A percentile compares a stretch with the other conserved stretches of the same genome.
Evolutionary conservation across 441 rosid genomes (phyloP).

Genomic region (Erysimum pusillum): DNA sequence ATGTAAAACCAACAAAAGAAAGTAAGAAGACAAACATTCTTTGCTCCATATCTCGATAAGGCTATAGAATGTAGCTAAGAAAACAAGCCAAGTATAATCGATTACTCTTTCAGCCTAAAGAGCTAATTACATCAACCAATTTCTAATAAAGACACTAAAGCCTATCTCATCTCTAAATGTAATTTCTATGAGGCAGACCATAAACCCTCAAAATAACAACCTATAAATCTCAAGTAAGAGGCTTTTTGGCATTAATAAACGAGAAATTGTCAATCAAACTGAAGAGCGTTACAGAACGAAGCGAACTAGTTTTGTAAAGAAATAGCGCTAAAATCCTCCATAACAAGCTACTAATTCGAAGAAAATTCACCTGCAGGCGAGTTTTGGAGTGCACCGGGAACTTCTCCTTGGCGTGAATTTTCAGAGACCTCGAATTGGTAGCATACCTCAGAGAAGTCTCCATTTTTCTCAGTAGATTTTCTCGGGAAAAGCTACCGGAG

Average conservation of each 20-base stretch:
- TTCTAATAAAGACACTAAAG: neutral
- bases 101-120: constrained; percentile 1
- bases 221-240: constrained; percentile 7
- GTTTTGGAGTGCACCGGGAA: constrained; percentile 66
- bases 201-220: neutral
- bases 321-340: neutral
- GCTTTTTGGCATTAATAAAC: neutral
- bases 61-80: neutral
- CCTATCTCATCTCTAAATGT: constrained; percentile 10
- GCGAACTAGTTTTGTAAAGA: neutral
- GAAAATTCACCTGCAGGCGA: constrained; percentile 61
- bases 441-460: constrained; percentile 83
- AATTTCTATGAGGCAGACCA: constrained; percentile 1
- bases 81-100: neutral
- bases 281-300: constrained; percentile 9
- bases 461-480: constrained; percentile 50
- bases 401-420: constrained; percentile 90
- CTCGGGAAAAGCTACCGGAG: constrained; percentile 19
- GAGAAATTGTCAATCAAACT: neutral
- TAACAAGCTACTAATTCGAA: neutral
- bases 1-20: constrained; percentile 23
- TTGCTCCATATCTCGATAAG: neutral
- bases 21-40: constrained; percentile 10
- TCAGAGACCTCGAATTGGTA: constrained; percentile 67
- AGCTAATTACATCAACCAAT: neutral